Evolutionary conservation across 2,329 filamentous ascomycete genomes (phyloP).

Genomic region (Diplodia mutila): DNA sequence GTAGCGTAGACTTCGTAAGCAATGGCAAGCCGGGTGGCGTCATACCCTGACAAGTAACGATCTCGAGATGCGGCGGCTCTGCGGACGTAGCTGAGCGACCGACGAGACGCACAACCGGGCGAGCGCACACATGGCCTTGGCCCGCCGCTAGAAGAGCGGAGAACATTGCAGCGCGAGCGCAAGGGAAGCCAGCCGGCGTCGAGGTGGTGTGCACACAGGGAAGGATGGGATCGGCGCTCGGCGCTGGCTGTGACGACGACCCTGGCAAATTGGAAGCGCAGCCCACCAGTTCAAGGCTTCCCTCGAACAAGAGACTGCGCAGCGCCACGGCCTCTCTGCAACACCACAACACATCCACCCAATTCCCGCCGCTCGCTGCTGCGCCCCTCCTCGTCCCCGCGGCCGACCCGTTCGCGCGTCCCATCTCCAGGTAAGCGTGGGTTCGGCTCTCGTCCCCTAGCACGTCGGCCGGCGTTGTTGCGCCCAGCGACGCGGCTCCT

Average conservation of each 20-base stretch:
- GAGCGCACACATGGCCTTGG: neutral
- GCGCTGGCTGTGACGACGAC: conserved; percentile 14
- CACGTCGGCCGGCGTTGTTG: conserved; percentile 7
- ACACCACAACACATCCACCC: conserved; percentile 4
- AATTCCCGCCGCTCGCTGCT: conserved; percentile 8
- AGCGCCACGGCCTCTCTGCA: conserved; percentile 12
- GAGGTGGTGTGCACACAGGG: neutral
- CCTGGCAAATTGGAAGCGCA: neutral
- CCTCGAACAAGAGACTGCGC: conserved; percentile 15
- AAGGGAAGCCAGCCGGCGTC: neutral
- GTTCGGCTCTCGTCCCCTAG: conserved; percentile 4
- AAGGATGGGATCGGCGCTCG: conserved; percentile 5
- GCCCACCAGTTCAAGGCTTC: conserved; percentile 13
- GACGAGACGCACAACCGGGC: neutral
- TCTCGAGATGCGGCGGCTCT: neutral
- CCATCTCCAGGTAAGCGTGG: conserved; percentile 10
- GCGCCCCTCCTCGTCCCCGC: neutral
- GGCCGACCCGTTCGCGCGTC: neutral
- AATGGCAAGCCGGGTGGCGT: conserved; percentile 24
- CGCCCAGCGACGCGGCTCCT: conserved; percentile 22
- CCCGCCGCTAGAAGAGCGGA: neutral
- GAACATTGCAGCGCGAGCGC: neutral
- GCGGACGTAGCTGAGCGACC: neutral
- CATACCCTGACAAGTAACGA: conserved; percentile 3
- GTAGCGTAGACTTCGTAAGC: conserved; percentile 21